Conservation (phyloP, 495 filamentous ascomycete genomes). For the Penicillium samsonianum region DNA sequence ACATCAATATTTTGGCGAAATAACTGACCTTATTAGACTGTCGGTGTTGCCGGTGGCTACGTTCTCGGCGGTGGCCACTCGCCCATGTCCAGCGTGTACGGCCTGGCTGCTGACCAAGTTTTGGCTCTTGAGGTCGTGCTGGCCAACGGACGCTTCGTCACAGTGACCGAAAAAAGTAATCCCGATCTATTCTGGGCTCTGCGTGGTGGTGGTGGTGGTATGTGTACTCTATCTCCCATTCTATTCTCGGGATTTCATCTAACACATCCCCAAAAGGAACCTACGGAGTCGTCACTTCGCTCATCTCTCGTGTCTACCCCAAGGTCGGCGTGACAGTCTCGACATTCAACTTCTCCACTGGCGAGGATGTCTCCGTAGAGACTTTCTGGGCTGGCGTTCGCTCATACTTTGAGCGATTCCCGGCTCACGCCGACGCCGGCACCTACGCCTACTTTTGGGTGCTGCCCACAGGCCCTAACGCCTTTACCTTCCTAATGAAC, state of each 20-base stretch:
- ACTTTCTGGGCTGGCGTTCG: conserved; percentile 54
- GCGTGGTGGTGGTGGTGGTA: conserved; percentile 27
- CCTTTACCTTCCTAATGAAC: conserved; percentile 25
- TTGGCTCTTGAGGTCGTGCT: conserved; percentile 55
- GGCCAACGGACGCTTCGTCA: conserved; percentile 53
- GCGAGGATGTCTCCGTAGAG: conserved; percentile 33
- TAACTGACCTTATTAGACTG: conserved; percentile 22
- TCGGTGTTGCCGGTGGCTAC: conserved; percentile 47
- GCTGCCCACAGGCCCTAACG: conserved; percentile 16
- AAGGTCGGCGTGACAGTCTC: conserved; percentile 43
- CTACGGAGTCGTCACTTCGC: conserved; percentile 54
- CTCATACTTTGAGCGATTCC: conserved; percentile 50
- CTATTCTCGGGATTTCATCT: background rate
- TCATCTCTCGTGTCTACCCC: conserved; percentile 48
- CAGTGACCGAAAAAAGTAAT: conserved; percentile 50
- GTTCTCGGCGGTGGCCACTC: conserved; percentile 51
- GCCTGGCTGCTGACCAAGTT: conserved; percentile 56
- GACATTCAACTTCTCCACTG: conserved; percentile 42
- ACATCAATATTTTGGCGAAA: background rate
- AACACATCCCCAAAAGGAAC: conserved; percentile 25
- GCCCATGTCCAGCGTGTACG: conserved; percentile 50
- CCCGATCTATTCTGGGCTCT: conserved; percentile 64
- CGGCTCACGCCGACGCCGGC: conserved; percentile 49
- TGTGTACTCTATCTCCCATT: background rate
- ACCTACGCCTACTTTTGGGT: conserved; percentile 56